These are phyloP conservation scores for Medicago arabica DNA, from an alignment of 306 rosid species.

Conservation along the genomic window DNA sequence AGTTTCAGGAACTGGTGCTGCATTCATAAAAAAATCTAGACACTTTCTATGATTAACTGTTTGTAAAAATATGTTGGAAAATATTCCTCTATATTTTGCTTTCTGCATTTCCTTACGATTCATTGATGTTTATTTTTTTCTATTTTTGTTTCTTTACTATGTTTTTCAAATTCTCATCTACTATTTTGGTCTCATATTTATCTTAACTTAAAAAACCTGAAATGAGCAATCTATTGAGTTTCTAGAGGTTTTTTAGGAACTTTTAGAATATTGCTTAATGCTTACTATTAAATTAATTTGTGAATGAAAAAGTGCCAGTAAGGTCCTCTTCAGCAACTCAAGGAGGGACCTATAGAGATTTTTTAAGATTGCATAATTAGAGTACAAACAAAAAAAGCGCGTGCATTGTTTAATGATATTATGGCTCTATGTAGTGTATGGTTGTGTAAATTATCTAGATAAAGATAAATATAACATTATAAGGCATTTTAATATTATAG, in stretches of 20 bases:
- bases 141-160: slow-evolving; percentile 11
- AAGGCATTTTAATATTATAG: not conserved
- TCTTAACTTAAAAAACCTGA: not conserved
- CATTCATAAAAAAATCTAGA: slow-evolving; percentile 38
- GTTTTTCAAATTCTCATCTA: slow-evolving; percentile 1
- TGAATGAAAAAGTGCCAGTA: not conserved
- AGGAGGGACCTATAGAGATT: not conserved
- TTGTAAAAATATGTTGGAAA: slow-evolving; percentile 40
- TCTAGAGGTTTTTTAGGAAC: not conserved
- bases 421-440: not conserved
- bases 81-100: slow-evolving; percentile 7
- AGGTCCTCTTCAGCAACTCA: not conserved
- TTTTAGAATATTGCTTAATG: not conserved
- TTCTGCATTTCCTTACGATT: slow-evolving; percentile 26
- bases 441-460: too few species aligned
- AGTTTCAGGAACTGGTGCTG: slow-evolving; percentile 42
- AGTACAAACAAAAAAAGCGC: not conserved
- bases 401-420: not conserved
- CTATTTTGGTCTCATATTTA: not conserved
- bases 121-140: not conserved
- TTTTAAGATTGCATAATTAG: not conserved
- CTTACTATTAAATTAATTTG: not conserved
- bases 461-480: too few species aligned
- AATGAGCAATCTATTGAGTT: not conserved
- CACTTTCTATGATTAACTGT: slow-evolving; percentile 5